phyloP scores from a whole-genome alignment of 2,329 filamentous ascomycete species.

The Thermoascus crustaceus region DNA sequence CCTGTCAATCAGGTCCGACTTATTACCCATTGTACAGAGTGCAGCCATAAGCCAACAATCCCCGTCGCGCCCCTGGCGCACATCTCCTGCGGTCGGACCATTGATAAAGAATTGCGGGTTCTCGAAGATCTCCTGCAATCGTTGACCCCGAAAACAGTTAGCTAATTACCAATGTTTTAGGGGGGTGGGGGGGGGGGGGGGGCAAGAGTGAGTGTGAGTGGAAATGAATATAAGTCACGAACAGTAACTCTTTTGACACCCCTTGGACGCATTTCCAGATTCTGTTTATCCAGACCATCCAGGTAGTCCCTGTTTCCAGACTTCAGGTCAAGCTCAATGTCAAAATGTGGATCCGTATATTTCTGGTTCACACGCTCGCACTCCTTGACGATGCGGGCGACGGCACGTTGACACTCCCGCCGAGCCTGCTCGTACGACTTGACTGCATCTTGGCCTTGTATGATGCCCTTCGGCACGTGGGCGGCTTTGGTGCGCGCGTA shows the following conservation, averaged over 20 bases:
- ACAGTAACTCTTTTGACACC: constrained; percentile 64
- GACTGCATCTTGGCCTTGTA: constrained; percentile 49
- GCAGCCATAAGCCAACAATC: constrained; percentile 85
- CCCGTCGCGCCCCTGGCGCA: constrained; percentile 68
- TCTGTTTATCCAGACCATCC: constrained; percentile 35
- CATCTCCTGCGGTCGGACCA: constrained; percentile 66
- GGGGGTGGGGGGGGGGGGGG: no score
- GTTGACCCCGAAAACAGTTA: neutral
- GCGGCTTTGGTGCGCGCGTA: constrained; percentile 55
- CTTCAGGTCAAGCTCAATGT: constrained; percentile 71
- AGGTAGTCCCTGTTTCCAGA: constrained; percentile 45
- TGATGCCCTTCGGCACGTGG: constrained; percentile 46
- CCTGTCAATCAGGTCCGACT: constrained; percentile 60
- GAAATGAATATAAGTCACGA: constrained; percentile 11
- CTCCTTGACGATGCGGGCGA: constrained; percentile 50
- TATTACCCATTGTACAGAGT: constrained; percentile 67
- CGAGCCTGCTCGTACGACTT: constrained; percentile 67
- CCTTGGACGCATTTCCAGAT: constrained; percentile 49
- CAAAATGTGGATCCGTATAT: constrained; percentile 79
- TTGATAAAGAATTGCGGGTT: constrained; percentile 69
- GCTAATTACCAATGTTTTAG: neutral
- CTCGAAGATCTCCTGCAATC: constrained; percentile 66
- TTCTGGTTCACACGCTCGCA: constrained; percentile 75
- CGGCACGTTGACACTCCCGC: constrained; percentile 56
- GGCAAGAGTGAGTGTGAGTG: constrained; percentile 12